Evolutionary conservation across 139 green algal species (phyloP).

Genomic region (Coccomyxa sp.): DNA sequence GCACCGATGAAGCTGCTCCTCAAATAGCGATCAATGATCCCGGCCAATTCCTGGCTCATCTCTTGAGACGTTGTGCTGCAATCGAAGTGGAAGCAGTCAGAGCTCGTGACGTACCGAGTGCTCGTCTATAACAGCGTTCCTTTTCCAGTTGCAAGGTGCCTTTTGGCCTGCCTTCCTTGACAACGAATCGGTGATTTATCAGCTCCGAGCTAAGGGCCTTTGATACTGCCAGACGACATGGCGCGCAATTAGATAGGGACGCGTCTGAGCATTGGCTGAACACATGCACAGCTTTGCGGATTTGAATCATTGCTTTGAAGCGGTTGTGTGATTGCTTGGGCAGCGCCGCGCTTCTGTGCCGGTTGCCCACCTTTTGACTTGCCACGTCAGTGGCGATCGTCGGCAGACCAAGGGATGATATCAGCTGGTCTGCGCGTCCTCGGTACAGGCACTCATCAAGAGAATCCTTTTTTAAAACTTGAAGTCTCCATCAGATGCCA

Average conservation of each 20-base stretch:
- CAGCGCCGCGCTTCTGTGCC: too few relatives aligned
- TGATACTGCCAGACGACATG: too few relatives aligned
- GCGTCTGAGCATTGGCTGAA: too few relatives aligned
- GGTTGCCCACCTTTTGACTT: background rate
- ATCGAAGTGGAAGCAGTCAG: background rate
- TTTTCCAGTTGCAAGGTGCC: too few relatives aligned
- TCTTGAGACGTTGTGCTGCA: background rate
- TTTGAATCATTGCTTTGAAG: too few relatives aligned
- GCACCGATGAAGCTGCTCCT: background rate
- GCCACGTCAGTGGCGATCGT: background rate
- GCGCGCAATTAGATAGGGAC: too few relatives aligned
- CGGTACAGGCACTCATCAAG: background rate
- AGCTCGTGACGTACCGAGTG: background rate
- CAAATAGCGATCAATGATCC: background rate
- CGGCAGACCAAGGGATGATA: background rate
- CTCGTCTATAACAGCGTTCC: too few relatives aligned
- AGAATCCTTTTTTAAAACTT: background rate
- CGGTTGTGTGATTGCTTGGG: too few relatives aligned
- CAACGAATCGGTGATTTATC: too few relatives aligned
- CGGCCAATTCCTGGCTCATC: background rate
- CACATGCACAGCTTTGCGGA: too few relatives aligned
- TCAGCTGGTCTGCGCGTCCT: background rate
- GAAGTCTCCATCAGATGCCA: background rate
- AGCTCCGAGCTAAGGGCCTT: too few relatives aligned
- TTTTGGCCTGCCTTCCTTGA: too few relatives aligned